Base-by-base conservation (phyloP, 176 grass and related monocot genomes). In the Elymus sibiricus region DNA sequence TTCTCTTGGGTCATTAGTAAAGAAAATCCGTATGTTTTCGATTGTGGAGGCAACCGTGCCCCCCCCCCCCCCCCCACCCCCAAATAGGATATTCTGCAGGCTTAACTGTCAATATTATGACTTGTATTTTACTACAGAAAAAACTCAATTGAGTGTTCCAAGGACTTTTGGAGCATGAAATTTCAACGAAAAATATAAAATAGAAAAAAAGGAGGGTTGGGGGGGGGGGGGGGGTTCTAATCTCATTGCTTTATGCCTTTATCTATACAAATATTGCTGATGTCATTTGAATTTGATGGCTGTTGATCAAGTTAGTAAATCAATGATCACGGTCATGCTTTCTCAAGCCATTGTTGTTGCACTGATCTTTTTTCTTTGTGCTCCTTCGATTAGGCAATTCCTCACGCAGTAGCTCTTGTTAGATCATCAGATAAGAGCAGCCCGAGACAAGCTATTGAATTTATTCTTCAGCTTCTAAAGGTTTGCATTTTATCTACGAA, bases 391-490 rank as follows among this genome's bases (percentile, higher is more conserved):
- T 87, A 98, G 96, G 96, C 96, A 47, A 94, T 98, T 77, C 96
- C 93, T 42, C 96, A 94, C 76, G 96, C 96, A 22, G 84, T 98
- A 79, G 88, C 96, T 94, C 88, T 95, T 78, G 88, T 90, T 88
- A 94, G 96, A 84, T 93, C 88, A 73, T 81, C 96, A 3, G 88
- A 92, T 79, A 98, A 92, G 74, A 95, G 86, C 87, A 98, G 96
- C 85, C 96, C 96, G 64, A 89, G 87, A 86, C 93, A 91, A 94
- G 93, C 96, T 71, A 92, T 98, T 80, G 94, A 98, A 59, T 98
- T 98, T 86, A 91, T 98, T 86, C 90, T 98, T 72, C 96, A 98
- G 79, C 93, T 98, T 83, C 82, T 98, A 53, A 98, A 98, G 93
- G 95, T 98, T 66, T 75, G 17, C 69, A 82, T 82, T 78, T 87